A percentile compares a stretch with the other conserved stretches of the same genome.
Conservation (phyloP, 2,329 filamentous ascomycete genomes). For the Westerdykella aurantiaca region DNA sequence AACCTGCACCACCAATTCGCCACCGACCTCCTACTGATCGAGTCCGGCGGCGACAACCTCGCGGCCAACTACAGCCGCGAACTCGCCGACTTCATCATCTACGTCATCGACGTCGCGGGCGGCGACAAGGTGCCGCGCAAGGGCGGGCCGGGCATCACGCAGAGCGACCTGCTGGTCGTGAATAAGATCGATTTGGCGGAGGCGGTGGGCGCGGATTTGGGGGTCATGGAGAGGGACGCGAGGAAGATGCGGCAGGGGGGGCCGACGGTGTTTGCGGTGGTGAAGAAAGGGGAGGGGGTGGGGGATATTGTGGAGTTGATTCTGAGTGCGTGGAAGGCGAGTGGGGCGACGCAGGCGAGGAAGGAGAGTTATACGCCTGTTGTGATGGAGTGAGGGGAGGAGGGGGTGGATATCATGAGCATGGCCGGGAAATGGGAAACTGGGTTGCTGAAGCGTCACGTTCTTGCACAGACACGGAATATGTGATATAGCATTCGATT, state of each 20-base stretch:
- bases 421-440: too few species aligned
- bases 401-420: not conserved
- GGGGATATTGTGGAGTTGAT: constrained; percentile 85
- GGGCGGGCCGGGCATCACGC: constrained; percentile 93
- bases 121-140: constrained; percentile 96
- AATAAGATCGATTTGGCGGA: constrained; percentile 97
- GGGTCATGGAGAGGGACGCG: constrained; percentile 91
- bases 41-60: constrained; percentile 92
- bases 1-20: constrained; percentile 75
- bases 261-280: constrained; percentile 91
- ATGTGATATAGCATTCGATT: too few species aligned
- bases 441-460: too few species aligned
- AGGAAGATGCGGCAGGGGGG: constrained; percentile 92
- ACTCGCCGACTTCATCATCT: constrained; percentile 95
- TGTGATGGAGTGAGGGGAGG: constrained; percentile 19
- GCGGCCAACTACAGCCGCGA: constrained; percentile 95
- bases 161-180: constrained; percentile 86
- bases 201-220: constrained; percentile 81
- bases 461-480: too few species aligned
- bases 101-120: constrained; percentile 94
- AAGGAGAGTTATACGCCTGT: constrained; percentile 31
- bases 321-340: constrained; percentile 85
- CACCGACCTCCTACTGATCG: constrained; percentile 84
- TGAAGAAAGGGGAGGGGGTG: constrained; percentile 85
- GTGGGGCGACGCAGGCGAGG: constrained; percentile 57